Percentiles rank a stretch among this genome's conserved stretches.
Evolutionary conservation across 768 basidiomycete species (phyloP).

Genomic region (Tylopilus intermedius): DNA sequence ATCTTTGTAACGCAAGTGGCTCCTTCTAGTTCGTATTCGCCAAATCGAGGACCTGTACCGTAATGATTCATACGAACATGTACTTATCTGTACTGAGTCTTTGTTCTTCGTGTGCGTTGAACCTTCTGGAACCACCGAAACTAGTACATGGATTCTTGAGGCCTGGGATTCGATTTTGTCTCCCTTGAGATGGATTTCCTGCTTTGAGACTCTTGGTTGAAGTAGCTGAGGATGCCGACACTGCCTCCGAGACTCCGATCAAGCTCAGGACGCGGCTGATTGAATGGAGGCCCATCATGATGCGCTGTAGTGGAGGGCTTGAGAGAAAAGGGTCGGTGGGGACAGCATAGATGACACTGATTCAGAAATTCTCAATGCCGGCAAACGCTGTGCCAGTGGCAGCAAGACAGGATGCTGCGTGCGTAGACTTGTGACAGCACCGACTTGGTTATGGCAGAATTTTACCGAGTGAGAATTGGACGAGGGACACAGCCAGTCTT

Average conservation of each 20-base stretch:
- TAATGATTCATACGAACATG: background rate
- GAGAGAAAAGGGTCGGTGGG: slow-evolving; percentile 7
- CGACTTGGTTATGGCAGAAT: background rate
- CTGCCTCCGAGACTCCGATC: background rate
- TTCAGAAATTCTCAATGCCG: background rate
- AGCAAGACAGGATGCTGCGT: too few species aligned
- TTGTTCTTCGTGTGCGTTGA: background rate
- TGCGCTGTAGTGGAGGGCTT: background rate
- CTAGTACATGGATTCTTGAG: background rate
- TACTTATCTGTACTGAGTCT: too few species aligned
- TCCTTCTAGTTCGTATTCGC: too few species aligned
- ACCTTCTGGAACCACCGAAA: slow-evolving; percentile 10
- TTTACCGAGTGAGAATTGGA: background rate
- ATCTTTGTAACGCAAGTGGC: too few species aligned
- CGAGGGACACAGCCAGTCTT: background rate
- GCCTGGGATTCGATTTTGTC: background rate
- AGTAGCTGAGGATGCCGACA: background rate
- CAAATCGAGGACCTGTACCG: background rate
- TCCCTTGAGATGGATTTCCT: background rate
- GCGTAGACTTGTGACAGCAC: too few species aligned
- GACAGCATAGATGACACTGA: background rate
- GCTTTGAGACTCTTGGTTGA: background rate
- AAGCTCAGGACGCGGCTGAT: background rate
- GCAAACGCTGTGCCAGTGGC: background rate
- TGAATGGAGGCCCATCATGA: background rate